phyloP scores from a whole-genome alignment of 441 rosid species.

The Aleurites moluccanus region DNA sequence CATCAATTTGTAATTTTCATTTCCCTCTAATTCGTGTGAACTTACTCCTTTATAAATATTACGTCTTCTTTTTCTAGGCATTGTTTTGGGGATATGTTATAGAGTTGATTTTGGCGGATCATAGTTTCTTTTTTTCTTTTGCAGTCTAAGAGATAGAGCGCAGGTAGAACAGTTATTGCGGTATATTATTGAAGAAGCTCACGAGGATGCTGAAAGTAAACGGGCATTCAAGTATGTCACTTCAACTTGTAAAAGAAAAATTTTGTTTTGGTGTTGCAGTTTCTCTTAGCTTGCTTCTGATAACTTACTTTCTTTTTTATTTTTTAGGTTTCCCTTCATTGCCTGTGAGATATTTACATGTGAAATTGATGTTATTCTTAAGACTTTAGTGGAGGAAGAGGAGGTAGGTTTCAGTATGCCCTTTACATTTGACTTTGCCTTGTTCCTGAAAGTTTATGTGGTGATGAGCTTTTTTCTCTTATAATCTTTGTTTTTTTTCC shows the following conservation, averaged over 20 bases:
- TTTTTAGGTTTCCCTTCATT: conserved; percentile 85
- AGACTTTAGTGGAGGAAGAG: conserved; percentile 89
- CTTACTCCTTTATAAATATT: not conserved
- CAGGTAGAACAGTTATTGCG: conserved; percentile 79
- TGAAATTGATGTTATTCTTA: conserved; percentile 91
- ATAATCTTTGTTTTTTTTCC: conserved; percentile 11
- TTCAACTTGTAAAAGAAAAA: conserved; percentile 15
- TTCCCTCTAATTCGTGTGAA: not conserved
- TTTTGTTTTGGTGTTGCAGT: not conserved
- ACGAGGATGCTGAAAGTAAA: conserved; percentile 81
- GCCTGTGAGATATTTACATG: conserved; percentile 98
- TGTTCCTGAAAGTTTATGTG: conserved; percentile 9
- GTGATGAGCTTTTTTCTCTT: not conserved
- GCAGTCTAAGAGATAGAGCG: conserved; percentile 71
- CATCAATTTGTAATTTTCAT: conserved; percentile 67
- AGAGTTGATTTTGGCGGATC: conserved; percentile 18
- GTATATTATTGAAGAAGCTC: conserved; percentile 75
- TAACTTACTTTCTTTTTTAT: conserved; percentile 7
- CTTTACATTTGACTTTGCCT: not conserved
- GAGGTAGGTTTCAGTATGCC: conserved; percentile 49
- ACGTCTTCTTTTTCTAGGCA: not conserved
- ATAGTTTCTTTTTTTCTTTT: conserved; percentile 18
- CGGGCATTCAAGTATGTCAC: conserved; percentile 77
- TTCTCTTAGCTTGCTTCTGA: conserved; percentile 20
- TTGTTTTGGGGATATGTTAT: not conserved